Percentiles rank a stretch among this genome's conserved stretches.
Conservation (phyloP, 2,329 filamentous ascomycete genomes). For the Xylaria sp. region DNA sequence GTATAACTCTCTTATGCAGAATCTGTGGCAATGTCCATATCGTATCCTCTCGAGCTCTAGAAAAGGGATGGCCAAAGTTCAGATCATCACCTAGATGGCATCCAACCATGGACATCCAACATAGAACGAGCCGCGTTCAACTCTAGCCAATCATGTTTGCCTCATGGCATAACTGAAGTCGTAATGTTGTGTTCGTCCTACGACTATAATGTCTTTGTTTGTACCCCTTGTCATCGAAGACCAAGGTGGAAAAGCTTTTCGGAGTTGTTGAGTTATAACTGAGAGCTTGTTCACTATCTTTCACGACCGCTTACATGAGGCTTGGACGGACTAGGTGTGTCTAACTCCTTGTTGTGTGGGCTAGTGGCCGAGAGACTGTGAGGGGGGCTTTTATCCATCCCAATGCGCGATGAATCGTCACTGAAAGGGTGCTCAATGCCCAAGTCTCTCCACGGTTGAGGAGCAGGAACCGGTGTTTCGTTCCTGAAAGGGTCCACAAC, state of each 20-base stretch:
- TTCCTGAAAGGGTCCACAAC: conserved; percentile 20
- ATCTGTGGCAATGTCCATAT: neutral
- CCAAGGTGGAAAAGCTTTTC: neutral
- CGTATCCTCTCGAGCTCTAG: neutral
- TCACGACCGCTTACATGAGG: too few relatives aligned
- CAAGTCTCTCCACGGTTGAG: conserved; percentile 37
- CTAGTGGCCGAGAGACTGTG: neutral
- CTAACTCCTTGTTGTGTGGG: neutral
- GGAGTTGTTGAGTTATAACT: conserved; percentile 11
- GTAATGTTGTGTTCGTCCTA: neutral
- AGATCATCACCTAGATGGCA: neutral
- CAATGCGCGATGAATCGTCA: neutral
- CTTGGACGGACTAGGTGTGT: neutral
- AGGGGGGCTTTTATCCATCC: neutral
- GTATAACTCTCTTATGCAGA: neutral
- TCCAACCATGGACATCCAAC: neutral
- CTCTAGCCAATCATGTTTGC: neutral
- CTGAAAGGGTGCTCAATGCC: conserved; percentile 24
- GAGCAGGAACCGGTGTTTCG: conserved; percentile 35
- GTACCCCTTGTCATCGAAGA: neutral
- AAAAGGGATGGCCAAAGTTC: neutral
- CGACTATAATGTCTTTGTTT: neutral
- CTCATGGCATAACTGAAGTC: neutral
- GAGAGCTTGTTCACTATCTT: neutral
- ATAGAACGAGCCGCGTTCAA: neutral